phyloP scores from a whole-genome alignment of 1,139 yeast genomes.

The Hyphopichia buzzinii region DNA sequence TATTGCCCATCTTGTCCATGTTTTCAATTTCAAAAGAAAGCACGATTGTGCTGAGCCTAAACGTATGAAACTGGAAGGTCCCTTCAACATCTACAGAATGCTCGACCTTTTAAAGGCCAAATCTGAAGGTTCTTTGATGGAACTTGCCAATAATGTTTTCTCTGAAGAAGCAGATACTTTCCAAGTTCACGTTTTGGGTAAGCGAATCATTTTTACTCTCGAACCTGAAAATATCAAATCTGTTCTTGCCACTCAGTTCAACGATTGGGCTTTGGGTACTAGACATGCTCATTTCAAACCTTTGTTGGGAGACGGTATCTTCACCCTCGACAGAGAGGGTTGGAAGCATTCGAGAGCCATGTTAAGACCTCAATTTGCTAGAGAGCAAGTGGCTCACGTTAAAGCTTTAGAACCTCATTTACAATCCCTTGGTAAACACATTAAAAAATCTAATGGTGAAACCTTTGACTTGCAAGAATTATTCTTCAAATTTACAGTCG shows the following conservation, averaged over 20 bases:
- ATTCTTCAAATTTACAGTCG: conserved; percentile 49
- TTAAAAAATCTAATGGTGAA: conserved; percentile 20
- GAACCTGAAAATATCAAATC: conserved; percentile 38
- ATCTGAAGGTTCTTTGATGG: conserved; percentile 24
- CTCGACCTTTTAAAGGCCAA: conserved; percentile 17
- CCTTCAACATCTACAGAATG: conserved; percentile 17
- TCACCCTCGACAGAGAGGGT: conserved; percentile 54
- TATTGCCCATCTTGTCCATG: conserved; percentile 9
- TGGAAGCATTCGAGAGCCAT: conserved; percentile 58
- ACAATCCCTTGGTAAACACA: conserved; percentile 31
- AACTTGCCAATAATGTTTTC: conserved; percentile 16
- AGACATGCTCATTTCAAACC: conserved; percentile 43
- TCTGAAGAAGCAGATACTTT: conserved; percentile 13
- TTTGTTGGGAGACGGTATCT: conserved; percentile 56
- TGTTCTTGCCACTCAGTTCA: conserved; percentile 42
- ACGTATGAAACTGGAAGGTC: conserved; percentile 8
- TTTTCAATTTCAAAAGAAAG: conserved; percentile 12
- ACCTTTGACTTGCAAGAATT: conserved; percentile 36
- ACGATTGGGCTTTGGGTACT: conserved; percentile 49
- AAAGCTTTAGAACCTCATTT: conserved; percentile 46
- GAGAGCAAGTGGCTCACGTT: conserved; percentile 50
- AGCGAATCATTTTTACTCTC: conserved; percentile 18
- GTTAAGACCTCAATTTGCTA: conserved; percentile 54
- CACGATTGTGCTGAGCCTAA: conserved; percentile 20
- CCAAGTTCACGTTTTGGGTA: conserved; percentile 18